Evolutionary conservation across 768 basidiomycete species (phyloP).

Genomic region (Russula brevipes): DNA sequence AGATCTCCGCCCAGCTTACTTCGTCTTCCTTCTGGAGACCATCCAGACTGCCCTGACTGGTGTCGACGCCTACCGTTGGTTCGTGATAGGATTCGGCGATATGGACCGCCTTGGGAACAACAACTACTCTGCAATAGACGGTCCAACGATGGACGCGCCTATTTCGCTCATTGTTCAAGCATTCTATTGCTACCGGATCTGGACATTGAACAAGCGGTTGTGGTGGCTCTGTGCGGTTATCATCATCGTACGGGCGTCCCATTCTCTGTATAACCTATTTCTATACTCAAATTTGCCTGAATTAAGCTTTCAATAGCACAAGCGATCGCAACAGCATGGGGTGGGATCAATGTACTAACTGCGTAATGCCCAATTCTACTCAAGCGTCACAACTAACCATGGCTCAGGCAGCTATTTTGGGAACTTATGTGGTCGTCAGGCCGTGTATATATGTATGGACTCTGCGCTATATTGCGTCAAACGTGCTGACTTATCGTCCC

Average conservation of each 20-base stretch:
- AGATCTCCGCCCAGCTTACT: no score
- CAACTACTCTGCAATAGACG: neutral
- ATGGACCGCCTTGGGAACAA: neutral
- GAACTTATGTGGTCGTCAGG: neutral
- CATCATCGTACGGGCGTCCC: neutral
- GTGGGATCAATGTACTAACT: neutral
- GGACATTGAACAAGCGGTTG: neutral
- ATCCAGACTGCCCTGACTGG: neutral
- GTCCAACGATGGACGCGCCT: neutral
- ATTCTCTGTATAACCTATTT: neutral
- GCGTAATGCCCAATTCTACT: neutral
- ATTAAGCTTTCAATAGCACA: neutral
- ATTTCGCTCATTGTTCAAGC: neutral
- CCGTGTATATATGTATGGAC: neutral
- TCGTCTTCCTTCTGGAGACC: neutral
- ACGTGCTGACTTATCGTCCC: neutral
- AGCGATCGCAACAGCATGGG: constrained; percentile 7
- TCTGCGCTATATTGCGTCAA: neutral
- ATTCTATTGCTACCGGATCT: constrained; percentile 2
- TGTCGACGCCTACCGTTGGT: no score
- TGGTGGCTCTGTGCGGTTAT: neutral
- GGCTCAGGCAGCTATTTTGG: neutral
- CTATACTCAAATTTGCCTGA: neutral
- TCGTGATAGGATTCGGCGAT: constrained; percentile 9
- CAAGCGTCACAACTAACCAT: neutral